Evolutionary conservation across 2,329 filamentous ascomycete species (phyloP).

Genomic region (Epichloe elymi): DNA sequence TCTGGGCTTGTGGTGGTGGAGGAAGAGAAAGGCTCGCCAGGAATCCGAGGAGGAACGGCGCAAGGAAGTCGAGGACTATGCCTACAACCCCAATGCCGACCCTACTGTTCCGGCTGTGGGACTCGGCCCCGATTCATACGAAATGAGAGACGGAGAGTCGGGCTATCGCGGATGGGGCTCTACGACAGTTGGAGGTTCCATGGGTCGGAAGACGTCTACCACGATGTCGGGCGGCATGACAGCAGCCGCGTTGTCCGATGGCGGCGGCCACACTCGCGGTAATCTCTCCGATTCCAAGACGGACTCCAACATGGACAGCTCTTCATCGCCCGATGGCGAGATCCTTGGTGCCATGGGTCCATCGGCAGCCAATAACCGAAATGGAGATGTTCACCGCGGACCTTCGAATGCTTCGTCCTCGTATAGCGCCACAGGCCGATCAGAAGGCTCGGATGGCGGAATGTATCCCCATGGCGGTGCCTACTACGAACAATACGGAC

Average conservation of each 20-base stretch:
- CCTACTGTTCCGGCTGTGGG: conserved; percentile 53
- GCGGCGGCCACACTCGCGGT: conserved; percentile 52
- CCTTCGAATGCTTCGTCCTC: conserved; percentile 93
- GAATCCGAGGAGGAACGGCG: conserved; percentile 75
- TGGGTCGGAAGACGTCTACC: conserved; percentile 74
- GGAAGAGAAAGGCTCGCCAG: conserved; percentile 75
- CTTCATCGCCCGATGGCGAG: conserved; percentile 58
- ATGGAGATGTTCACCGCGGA: conserved; percentile 66
- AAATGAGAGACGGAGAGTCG: conserved; percentile 60
- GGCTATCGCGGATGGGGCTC: conserved; percentile 95
- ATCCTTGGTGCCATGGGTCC: conserved; percentile 75
- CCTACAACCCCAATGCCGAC: conserved; percentile 95
- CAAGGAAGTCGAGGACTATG: conserved; percentile 95
- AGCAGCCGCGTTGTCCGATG: conserved; percentile 59
- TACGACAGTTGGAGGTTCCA: conserved; percentile 53
- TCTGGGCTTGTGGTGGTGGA: conserved; percentile 71
- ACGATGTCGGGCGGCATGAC: conserved; percentile 66
- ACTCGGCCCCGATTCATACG: conserved; percentile 38
- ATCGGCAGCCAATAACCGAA: conserved; percentile 49
- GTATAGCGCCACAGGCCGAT: conserved; percentile 72
- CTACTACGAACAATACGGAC: conserved; percentile 48
- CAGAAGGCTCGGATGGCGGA: conserved; percentile 48
- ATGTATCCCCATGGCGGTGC: conserved; percentile 33
- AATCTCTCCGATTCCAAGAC: conserved; percentile 56
- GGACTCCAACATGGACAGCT: conserved; percentile 43